Conservation (phyloP, 1,139 yeast genomes). For the Geotrichum histeridarum region DNA sequence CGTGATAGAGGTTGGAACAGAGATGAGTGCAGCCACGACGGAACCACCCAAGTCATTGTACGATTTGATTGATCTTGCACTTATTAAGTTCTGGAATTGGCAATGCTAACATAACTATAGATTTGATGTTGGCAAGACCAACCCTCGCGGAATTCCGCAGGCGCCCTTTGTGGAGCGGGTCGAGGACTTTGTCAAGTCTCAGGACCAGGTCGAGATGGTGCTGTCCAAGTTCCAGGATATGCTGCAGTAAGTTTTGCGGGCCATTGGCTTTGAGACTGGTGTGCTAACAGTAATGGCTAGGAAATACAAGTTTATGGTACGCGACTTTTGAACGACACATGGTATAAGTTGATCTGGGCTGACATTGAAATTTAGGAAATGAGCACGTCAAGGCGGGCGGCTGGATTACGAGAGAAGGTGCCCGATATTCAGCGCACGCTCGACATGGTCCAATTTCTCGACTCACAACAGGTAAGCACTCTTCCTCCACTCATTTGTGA, state of each 20-base stretch:
- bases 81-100: too few relatives aligned
- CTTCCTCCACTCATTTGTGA: not conserved
- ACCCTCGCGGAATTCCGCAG: conserved; percentile 93
- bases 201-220: conserved; percentile 64
- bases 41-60: conserved; percentile 14
- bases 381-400: conserved; percentile 64
- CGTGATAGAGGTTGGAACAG: not conserved
- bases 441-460: conserved; percentile 60
- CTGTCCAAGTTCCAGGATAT: conserved; percentile 74
- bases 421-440: conserved; percentile 88
- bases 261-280: not conserved
- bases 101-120: conserved; percentile 3
- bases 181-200: conserved; percentile 61
- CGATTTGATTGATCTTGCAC: not conserved
- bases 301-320: conserved; percentile 70
- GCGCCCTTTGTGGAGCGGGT: conserved; percentile 92
- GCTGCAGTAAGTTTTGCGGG: conserved; percentile 43
- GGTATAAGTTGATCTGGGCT: not conserved
- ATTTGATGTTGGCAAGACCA: conserved; percentile 36
- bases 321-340: conserved; percentile 3
- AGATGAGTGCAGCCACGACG: conserved; percentile 6
- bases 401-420: conserved; percentile 64
- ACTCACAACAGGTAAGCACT: conserved; percentile 41
- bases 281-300: conserved; percentile 19
- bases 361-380: conserved; percentile 37